phyloP scores from a whole-genome alignment of 192 early-diverging fungal genomes.

The Lunasporangiospora selenospora region DNA sequence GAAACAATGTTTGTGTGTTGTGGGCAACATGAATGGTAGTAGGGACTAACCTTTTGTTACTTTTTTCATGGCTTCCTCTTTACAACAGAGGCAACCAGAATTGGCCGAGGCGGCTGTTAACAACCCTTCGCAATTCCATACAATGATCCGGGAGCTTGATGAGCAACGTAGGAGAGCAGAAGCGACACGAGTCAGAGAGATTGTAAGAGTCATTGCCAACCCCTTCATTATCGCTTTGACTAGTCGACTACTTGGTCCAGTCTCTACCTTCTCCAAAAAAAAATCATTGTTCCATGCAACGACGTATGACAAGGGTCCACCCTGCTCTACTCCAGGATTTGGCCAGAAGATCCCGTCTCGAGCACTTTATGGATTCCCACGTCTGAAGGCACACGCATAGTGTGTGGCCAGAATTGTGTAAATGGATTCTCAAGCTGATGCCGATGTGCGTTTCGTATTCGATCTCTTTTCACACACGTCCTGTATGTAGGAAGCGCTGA shows the following conservation, averaged over 20 bases:
- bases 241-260: too few species aligned
- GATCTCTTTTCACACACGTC: constrained; percentile 2
- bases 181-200: too few species aligned
- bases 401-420: constrained; percentile 1
- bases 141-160: not conserved
- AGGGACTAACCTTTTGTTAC: too few species aligned
- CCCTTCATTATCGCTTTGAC: not conserved
- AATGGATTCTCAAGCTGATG: not conserved
- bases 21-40: too few species aligned
- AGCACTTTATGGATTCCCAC: not conserved
- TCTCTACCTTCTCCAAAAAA: too few species aligned
- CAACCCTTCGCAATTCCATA: not conserved
- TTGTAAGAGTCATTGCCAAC: not conserved
- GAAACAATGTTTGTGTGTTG: too few species aligned
- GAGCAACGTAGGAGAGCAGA: not conserved
- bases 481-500: constrained; percentile 54
- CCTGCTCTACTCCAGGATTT: not conserved
- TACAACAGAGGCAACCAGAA: too few species aligned
- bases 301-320: not conserved
- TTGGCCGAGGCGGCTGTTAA: too few species aligned
- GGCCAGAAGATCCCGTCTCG: not conserved
- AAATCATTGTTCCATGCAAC: too few species aligned
- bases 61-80: too few species aligned
- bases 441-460: too few species aligned
- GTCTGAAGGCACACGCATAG: not conserved